Evolutionary conservation across 306 rosid genomes (phyloP), one percentile per base, ranked within the genome.

Genomic region (Senna siamea): DNA sequence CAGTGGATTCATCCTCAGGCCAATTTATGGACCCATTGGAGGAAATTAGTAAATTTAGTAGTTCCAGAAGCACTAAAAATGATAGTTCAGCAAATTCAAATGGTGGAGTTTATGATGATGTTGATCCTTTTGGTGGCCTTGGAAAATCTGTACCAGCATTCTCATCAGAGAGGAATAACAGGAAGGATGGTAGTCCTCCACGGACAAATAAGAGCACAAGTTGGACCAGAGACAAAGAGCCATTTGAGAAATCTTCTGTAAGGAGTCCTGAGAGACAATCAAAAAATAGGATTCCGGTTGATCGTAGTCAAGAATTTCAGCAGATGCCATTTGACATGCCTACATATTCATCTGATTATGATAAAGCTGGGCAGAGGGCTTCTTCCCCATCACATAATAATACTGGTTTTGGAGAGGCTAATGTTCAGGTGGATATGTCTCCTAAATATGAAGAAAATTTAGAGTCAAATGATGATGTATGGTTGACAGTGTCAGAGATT

Each of bases 401-500:
- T 78, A 8, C 62, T 61, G 77, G 79, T 80, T 60, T 81, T 41
- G 79, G 81, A 57, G 91, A 86, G 67, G 73, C 76, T 46, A 81
- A 89, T 80, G 13, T 79, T 69, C 84, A 75, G 66, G 82, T n/a
- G 46, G 87, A 85, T 56, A 76, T 81, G 80, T 82, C 97, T 76
- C 85, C 93, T 43, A 85, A 81, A 60, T 80, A 84, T 77, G 93
- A 84, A 81, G 93, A 88, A 58, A 83, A 80, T 59, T 35, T 80
- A 69, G 98, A 88, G 67, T 74, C 89, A 13, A 71, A 71, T 18
- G 91, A 93, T 54, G 89, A 87, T 79, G 47, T 88, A 77, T 95
- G 99, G 99, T 87, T 95, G 79, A 90, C 92, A 1, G 99, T 92
- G 54, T 92, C 97, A 34, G 98, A 95, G 85, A 79, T 95, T 83